These are phyloP conservation scores for Candida silvatica DNA, from an alignment of 805 yeast species.

Conservation along the genomic window DNA sequence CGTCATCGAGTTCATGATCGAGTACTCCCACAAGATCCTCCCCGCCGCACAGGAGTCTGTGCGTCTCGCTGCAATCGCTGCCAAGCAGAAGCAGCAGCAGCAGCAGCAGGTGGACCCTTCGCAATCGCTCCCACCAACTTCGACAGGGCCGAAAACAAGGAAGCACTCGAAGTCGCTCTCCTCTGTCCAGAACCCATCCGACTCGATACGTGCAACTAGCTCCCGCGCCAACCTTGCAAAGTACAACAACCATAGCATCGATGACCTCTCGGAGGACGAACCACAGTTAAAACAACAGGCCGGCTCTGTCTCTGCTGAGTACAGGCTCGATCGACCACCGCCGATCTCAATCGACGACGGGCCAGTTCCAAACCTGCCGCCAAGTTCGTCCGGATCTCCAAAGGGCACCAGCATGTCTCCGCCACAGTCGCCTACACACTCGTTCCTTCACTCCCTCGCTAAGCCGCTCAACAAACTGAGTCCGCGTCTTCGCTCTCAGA, in stretches of 20 bases:
- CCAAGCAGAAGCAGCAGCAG: constrained; percentile 3
- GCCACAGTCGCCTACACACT: constrained; percentile 3
- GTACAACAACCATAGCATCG: neutral
- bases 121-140: no score
- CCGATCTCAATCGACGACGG: no score
- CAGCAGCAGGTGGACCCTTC: constrained; percentile 1
- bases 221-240: constrained; percentile 6
- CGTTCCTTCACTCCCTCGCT: constrained; percentile 8
- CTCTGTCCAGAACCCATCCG: constrained; percentile 35
- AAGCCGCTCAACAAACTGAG: constrained; percentile 9
- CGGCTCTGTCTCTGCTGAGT: no score
- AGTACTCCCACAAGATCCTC: constrained; percentile 70
- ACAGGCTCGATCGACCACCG: no score
- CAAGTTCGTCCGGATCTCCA: no score
- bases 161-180: constrained; percentile 35
- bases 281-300: no score
- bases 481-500: constrained; percentile 1
- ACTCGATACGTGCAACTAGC: constrained; percentile 24
- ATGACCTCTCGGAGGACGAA: no score
- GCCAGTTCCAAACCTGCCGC: no score
- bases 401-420: no score
- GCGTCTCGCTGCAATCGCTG: constrained; percentile 9
- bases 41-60: constrained; percentile 35
- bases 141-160: constrained; percentile 8
- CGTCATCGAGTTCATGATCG: constrained; percentile 83